Evolutionary conservation across 2,329 filamentous ascomycete species (phyloP).

Genomic region (Bisporella sp.): DNA sequence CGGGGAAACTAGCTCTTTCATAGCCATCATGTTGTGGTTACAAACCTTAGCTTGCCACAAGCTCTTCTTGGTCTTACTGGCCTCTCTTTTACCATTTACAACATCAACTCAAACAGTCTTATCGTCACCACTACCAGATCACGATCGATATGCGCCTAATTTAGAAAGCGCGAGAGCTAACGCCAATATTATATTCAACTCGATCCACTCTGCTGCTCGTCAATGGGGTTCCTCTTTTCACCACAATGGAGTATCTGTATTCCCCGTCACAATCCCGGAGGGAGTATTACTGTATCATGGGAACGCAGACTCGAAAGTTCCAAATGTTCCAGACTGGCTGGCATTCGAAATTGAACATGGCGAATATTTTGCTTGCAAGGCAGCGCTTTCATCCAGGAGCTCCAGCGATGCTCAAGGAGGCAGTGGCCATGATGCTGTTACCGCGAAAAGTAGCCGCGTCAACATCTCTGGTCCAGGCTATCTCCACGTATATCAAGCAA

Average conservation of each 20-base stretch:
- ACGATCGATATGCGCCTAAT: constrained; percentile 15
- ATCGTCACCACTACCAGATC: constrained; percentile 48
- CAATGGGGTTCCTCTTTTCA: constrained; percentile 67
- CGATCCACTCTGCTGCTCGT: constrained; percentile 61
- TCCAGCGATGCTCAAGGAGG: neutral
- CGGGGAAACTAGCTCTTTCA: neutral
- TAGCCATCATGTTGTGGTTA: neutral
- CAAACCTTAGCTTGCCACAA: neutral
- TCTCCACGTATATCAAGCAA: neutral
- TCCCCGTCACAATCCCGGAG: constrained; percentile 55
- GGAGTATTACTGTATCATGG: constrained; percentile 65
- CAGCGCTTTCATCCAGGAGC: neutral
- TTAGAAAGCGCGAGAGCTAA: constrained; percentile 29
- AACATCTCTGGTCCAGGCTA: neutral
- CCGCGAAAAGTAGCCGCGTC: no score
- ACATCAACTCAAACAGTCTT: constrained; percentile 46
- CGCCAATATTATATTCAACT: constrained; percentile 62
- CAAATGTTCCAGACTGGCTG: constrained; percentile 57
- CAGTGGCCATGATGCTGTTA: neutral
- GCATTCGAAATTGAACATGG: constrained; percentile 72
- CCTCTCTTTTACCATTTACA: constrained; percentile 11
- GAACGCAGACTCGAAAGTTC: constrained; percentile 33
- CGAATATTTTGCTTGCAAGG: constrained; percentile 47
- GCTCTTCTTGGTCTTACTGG: constrained; percentile 50
- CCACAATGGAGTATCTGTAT: constrained; percentile 69